phyloP scores from a whole-genome alignment of 257 asterid species.

The Anisodus tanguticus region DNA sequence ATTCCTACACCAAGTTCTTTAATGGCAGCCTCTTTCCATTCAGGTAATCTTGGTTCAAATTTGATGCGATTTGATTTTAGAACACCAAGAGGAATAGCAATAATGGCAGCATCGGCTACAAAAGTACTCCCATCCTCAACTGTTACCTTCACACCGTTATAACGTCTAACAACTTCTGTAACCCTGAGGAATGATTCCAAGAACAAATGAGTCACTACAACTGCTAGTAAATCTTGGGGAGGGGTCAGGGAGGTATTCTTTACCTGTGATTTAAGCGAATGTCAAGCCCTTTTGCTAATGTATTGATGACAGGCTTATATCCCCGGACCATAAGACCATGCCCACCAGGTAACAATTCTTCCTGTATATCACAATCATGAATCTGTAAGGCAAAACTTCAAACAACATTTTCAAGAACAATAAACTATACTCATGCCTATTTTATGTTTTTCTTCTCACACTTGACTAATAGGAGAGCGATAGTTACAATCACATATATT shows the following conservation, averaged over 20 bases:
- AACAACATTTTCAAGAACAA: constrained; percentile 5
- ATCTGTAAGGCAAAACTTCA: not conserved
- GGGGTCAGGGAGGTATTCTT: not conserved
- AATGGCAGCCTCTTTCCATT: constrained; percentile 93
- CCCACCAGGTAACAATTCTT: constrained; percentile 96
- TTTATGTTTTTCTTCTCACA: constrained; percentile 14
- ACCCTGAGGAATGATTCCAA: constrained; percentile 52
- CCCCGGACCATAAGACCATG: constrained; percentile 99
- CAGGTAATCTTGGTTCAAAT: constrained; percentile 91
- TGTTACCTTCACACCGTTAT: constrained; percentile 78
- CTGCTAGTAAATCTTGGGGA: not conserved
- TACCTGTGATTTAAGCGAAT: constrained; percentile 88
- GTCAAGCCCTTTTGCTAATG: constrained; percentile 93
- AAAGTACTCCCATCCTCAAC: constrained; percentile 86
- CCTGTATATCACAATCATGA: constrained; percentile 49
- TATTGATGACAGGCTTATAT: constrained; percentile 85
- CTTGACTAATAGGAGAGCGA: not conserved
- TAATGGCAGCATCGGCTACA: constrained; percentile 92
- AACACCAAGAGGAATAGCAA: constrained; percentile 91
- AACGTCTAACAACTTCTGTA: constrained; percentile 68
- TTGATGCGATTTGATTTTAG: constrained; percentile 69
- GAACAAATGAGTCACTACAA: not conserved
- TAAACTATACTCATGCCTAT: not conserved
- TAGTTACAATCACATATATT: not conserved
- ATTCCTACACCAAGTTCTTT: constrained; percentile 86